Evolutionary conservation across 2,329 filamentous ascomycete genomes (phyloP), one percentile per base, ranked within the genome.

Genomic region (Ophiostoma australiae): DNA sequence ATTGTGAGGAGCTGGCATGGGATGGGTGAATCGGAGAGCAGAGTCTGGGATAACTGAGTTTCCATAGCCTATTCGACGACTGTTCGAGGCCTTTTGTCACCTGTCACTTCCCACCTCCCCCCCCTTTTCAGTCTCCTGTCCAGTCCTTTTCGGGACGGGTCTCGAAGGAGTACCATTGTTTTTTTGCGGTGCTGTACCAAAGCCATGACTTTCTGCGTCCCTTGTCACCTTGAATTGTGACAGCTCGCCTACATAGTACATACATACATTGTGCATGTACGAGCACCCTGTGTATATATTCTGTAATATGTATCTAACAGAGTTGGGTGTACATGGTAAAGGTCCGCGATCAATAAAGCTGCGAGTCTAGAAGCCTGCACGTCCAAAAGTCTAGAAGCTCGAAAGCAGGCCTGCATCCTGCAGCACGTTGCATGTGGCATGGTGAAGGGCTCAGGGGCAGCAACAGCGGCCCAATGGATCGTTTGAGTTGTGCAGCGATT

Each of bases 181-280:
- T 41, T 41, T 4, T 13, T 41, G 39, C 44, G 44, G 44, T n/a
- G n/a, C 44, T 48, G 39, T 52, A 58, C 52, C 52, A 58, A 27
- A 27, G 52, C 17, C 48, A 55, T 55, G 48, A 55, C 48, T 55
- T 55, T 48, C n/a, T 55, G n/a, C 48, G 23, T 55, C n/a, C 23
- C 52, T 58, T 58, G 52, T 58, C 23, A 58, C 52, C 58, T 63
- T 4, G 58, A 35, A 33, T 63, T 63, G 31, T 63, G 58, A 63
- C 31, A 63, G 58, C 58, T 63, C 58, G 58, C 58, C 58, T 63
- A 63, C 58, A 31, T 27, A 61, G 31, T 63, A 63, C 58, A 31
- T 27, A 61, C 23, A 17, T 35, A 20, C 27, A 63, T 27, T 48
- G 55, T 61, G 27, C 55, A 33, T 63, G 27, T 63, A 27, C 8